Evolutionary conservation across 345 rosid species (phyloP).

Genomic region (Dimocarpus longan): DNA sequence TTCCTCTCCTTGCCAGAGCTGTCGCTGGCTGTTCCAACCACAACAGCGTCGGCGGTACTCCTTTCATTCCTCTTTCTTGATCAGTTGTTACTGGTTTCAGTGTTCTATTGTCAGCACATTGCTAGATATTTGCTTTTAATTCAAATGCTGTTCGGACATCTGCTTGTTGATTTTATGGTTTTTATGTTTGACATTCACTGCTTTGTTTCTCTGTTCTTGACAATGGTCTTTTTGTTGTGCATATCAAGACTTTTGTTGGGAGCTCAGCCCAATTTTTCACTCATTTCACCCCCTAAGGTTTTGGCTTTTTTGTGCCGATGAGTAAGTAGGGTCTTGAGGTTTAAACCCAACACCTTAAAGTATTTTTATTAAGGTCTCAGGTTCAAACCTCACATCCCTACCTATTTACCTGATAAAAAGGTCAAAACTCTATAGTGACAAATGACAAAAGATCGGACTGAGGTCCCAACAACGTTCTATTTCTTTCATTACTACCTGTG

Average conservation of each 20-base stretch:
- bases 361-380: too few relatives aligned
- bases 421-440: too few relatives aligned
- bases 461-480: too few relatives aligned
- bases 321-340: too few relatives aligned
- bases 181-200: neutral
- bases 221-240: neutral
- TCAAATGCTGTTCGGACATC: neutral
- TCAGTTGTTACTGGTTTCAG: neutral
- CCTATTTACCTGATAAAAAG: too few relatives aligned
- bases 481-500: neutral
- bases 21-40: slow-evolving; percentile 74
- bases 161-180: neutral
- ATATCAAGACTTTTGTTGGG: neutral
- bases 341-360: too few relatives aligned
- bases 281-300: too few relatives aligned
- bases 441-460: too few relatives aligned
- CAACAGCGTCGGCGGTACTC: slow-evolving; percentile 69
- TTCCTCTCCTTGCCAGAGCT: slow-evolving; percentile 67
- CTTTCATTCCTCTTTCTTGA: neutral
- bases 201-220: neutral
- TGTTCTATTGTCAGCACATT: neutral
- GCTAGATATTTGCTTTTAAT: neutral
- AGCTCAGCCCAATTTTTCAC: too few relatives aligned
- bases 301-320: too few relatives aligned
- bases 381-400: too few relatives aligned